These are phyloP conservation scores for Chaetomidium leptoderma DNA, from an alignment of 495 filamentous ascomycete species.

Conservation along the genomic window DNA sequence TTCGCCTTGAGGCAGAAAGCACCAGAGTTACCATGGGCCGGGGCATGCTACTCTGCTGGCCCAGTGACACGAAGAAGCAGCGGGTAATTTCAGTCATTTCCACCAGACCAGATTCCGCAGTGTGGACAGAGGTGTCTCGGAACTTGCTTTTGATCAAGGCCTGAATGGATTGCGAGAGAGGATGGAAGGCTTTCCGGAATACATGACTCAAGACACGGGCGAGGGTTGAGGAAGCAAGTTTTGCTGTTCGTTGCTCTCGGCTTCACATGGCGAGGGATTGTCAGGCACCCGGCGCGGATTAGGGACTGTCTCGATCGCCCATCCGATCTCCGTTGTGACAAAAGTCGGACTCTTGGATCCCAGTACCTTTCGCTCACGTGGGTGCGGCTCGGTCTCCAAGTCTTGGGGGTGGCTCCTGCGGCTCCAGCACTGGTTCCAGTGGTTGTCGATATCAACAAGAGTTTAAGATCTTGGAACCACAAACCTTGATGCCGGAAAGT, in stretches of 20 bases:
- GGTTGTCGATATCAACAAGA: too few relatives aligned
- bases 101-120: constrained; percentile 5
- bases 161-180: too few relatives aligned
- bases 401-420: constrained; percentile 11
- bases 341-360: background rate
- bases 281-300: constrained; percentile 16
- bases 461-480: constrained; percentile 5
- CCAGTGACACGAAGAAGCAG: constrained; percentile 4
- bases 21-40: too few relatives aligned
- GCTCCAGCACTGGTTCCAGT: too few relatives aligned
- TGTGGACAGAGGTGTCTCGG: constrained; percentile 13
- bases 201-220: background rate
- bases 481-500: constrained; percentile 11
- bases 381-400: background rate
- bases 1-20: background rate
- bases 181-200: too few relatives aligned
- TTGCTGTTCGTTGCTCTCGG: background rate
- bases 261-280: constrained; percentile 11
- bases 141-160: constrained; percentile 15
- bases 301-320: constrained; percentile 13
- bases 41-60: too few relatives aligned
- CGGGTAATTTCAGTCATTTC: background rate
- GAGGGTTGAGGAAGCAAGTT: background rate
- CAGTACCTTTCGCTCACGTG: constrained; percentile 10
- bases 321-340: background rate